Evolutionary conservation across 2,329 filamentous ascomycete genomes (phyloP).

Genomic region (Pleurostoma richardsiae): DNA sequence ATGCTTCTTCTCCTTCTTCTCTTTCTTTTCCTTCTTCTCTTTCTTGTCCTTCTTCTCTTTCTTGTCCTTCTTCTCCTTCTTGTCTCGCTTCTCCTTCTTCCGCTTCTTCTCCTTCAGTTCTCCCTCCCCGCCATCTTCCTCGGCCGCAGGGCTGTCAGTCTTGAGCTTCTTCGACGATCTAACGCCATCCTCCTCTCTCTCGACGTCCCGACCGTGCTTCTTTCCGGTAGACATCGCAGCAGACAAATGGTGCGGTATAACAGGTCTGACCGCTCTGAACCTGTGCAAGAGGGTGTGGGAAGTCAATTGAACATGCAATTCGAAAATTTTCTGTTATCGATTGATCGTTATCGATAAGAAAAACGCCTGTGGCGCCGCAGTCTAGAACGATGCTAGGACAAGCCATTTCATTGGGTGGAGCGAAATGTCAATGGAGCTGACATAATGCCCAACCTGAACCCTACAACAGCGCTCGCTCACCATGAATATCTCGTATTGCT

Average conservation of each 20-base stretch:
- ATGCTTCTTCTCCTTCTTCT: not conserved
- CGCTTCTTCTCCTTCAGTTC: slow-evolving; percentile 7
- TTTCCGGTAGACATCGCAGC: slow-evolving; percentile 9
- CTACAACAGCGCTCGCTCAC: too few relatives aligned
- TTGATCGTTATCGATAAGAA: not conserved
- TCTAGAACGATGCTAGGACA: too few relatives aligned
- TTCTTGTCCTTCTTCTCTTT: slow-evolving; percentile 8
- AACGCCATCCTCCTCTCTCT: slow-evolving; percentile 2
- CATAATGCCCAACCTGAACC: too few relatives aligned
- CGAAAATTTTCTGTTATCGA: not conserved
- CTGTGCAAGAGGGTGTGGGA: not conserved
- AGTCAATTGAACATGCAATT: not conserved
- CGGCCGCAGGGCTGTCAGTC: slow-evolving; percentile 7
- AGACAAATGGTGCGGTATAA: not conserved
- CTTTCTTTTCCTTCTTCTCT: slow-evolving; percentile 4
- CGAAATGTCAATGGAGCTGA: too few relatives aligned
- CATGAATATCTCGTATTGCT: too few relatives aligned
- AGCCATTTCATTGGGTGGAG: too few relatives aligned
- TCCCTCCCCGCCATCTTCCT: slow-evolving; percentile 5
- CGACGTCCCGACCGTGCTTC: slow-evolving; percentile 9
- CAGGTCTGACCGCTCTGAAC: not conserved
- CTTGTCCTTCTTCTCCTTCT: slow-evolving; percentile 3
- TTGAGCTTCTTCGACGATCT: slow-evolving; percentile 5
- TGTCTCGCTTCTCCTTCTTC: slow-evolving; percentile 5
- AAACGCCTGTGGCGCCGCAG: too few relatives aligned